These are phyloP conservation scores for Thamnidium elegans DNA, from an alignment of 192 early-diverging fungal genomes.

Conservation along the genomic window DNA sequence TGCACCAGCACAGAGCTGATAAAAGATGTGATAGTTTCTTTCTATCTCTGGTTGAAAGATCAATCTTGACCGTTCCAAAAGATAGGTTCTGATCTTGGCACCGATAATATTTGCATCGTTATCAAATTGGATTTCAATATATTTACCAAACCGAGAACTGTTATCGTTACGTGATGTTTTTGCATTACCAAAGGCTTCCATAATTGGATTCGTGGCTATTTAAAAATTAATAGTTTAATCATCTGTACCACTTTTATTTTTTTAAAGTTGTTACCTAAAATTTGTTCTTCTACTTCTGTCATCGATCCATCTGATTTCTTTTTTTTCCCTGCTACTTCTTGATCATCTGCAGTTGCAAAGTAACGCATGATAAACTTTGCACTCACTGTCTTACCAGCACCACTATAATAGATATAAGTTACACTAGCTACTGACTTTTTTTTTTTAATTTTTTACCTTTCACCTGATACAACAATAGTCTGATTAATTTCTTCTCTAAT, in stretches of 20 bases:
- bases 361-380: slow-evolving; percentile 99
- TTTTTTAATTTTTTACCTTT: slow-evolving; percentile 53
- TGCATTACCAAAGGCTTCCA: slow-evolving; percentile 99
- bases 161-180: slow-evolving; percentile 99
- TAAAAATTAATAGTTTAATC: not conserved
- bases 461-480: slow-evolving; percentile 97
- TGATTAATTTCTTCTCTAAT: slow-evolving; percentile 91
- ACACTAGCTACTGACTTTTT: not conserved
- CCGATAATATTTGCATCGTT: slow-evolving; percentile 83
- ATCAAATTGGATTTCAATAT: slow-evolving; percentile 94
- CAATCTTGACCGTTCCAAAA: slow-evolving; percentile 93
- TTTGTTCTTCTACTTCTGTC: slow-evolving; percentile 77
- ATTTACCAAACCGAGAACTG: slow-evolving; percentile 97
- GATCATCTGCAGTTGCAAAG: slow-evolving; percentile 82
- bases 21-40: slow-evolving; percentile 99
- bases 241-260: not conserved
- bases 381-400: slow-evolving; percentile 96
- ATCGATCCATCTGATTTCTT: slow-evolving; percentile 50
- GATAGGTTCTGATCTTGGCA: slow-evolving; percentile 92
- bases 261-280: slow-evolving; percentile 47
- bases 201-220: slow-evolving; percentile 94
- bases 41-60: slow-evolving; percentile 91
- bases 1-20: slow-evolving; percentile 92
- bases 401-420: slow-evolving; percentile 37
- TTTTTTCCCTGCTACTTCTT: slow-evolving; percentile 44